Base-by-base conservation (phyloP, 306 rosid genomes). In the Cyamopsis tetragonoloba region DNA sequence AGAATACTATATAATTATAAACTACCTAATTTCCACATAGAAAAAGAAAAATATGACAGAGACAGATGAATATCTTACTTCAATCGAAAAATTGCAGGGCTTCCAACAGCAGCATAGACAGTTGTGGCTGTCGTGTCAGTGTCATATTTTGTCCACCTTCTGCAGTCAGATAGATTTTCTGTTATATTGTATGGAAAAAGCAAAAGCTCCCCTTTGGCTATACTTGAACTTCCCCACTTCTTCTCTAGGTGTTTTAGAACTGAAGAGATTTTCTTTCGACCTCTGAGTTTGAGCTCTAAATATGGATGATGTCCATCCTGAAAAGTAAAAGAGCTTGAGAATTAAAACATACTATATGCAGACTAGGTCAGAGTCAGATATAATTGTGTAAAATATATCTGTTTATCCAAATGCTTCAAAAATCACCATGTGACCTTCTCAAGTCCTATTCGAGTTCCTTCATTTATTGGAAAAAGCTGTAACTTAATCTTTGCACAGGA, bases 231-330 rank as follows among this genome's bases (percentile, higher is more conserved):
- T 32, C 86, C 98, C 98, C 97, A 93, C 86, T 93, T 93, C 57
- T 72, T 75, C 54, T 71, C 81, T 44, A 93, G 77, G 79, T 83
- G 98, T 79, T 77, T 81, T 30, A 93, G 72, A 37, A 93, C 89
- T 35, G 97, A 88, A 68, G 95, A 84, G 17, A 93, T 89, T 83
- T 86, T 93, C 86, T 93, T 90, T 57, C 71, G 76, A 42, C 84
- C 82, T 46, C 78, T 84, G 50, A 93, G 85, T 24, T 80, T 84
- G 72, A 93, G 97, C 70, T 93, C 97, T 81, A 93, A 75, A 70
- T 83, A 71, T 3, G 98, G 97, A 79, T 86, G 77, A 51, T 80
- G 64, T 27, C 97, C 97, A 66, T 80, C 96, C 98, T 89, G 71
- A 34, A 79, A 59, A 37, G 59, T 20, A 72, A 42, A 75, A 18